Conservation (phyloP, 208 protist genomes). For the Trypanosoma boissoni region DNA sequence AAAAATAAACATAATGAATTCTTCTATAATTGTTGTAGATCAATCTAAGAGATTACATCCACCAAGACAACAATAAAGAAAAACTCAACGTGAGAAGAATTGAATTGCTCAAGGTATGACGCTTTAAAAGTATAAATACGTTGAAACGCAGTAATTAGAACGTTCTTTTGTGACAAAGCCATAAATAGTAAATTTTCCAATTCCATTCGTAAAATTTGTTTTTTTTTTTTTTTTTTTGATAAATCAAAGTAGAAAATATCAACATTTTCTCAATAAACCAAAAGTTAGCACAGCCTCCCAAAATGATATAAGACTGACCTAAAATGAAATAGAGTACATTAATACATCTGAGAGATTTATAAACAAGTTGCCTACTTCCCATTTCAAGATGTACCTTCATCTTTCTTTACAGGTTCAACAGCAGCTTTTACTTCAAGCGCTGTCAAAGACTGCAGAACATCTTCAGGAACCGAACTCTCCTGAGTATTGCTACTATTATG, state of each 20-base stretch:
- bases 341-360: too few species aligned
- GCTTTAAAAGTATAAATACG: conserved; percentile 22
- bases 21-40: conserved; percentile 23
- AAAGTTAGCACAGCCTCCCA: too few species aligned
- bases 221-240: too few species aligned
- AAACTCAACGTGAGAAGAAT: conserved; percentile 21
- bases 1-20: too few species aligned
- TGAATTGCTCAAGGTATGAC: conserved; percentile 21
- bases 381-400: too few species aligned
- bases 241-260: conserved; percentile 32
- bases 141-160: conserved; percentile 29
- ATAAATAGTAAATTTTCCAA: too few species aligned
- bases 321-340: too few species aligned
- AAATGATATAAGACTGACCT: too few species aligned
- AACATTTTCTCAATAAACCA: conserved; percentile 30
- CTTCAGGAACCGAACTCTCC: background rate
- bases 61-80: too few species aligned
- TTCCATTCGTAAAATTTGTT: too few species aligned
- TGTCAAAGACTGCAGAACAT: background rate
- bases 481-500: background rate
- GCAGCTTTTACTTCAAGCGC: conserved; percentile 31
- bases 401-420: conserved; percentile 28
- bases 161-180: conserved; percentile 21
- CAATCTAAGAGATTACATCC: conserved; percentile 34
- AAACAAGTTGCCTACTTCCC: too few species aligned